Evolutionary conservation across 2,329 filamentous ascomycete genomes (phyloP), one percentile per base, ranked within the genome.

Genomic region (Ophiostoma australiae): DNA sequence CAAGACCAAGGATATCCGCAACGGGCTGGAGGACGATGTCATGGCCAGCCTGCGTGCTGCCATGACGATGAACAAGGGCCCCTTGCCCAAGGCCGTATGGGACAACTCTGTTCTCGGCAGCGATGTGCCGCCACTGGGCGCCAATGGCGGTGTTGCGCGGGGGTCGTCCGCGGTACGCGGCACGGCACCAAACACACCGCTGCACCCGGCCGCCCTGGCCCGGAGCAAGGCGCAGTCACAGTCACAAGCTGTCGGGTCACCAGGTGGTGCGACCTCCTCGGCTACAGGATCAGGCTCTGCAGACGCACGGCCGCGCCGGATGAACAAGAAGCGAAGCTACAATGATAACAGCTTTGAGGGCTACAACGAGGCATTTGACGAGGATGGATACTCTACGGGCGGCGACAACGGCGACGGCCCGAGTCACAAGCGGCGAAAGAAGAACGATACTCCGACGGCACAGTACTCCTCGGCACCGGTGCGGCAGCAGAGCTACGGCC

Each of bases 311-410:
- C 87, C 90, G 44, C 88, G 89, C 75, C 85, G 91, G 67, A 82
- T 84, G 70, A 84, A 87, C 73, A 92, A 91, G 82, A 93, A 93
- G 83, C 86, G 91, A 67, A 87, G 89, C 73, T 94, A 93, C 77
- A 88, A 89, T 55, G 91, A 94, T 74, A 86, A 84, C 75, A 91
- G 89, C 76, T 94, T 87, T 76, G 88, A 91, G 76, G 91, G 91
- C 61, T 93, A 93, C 76, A 86, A 87, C 65, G 90, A 93, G 75
- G 89, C 89, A 44, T 92, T 84, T 65, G 88, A 86, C 35, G 63
- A 37, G 15, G 82, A 81, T 20, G 87, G 86, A n/a, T 90, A 92
- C 76, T 91, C 89, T 31, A 91, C 90, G 31, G 90, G 88, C 72
- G 90, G 91, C 72, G 90, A 91, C 72, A 90, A 91, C 74, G 88